Evolutionary conservation across 2,329 filamentous ascomycete genomes (phyloP).

Genomic region (Ophiognomonia clavigignenti-juglandacearum): DNA sequence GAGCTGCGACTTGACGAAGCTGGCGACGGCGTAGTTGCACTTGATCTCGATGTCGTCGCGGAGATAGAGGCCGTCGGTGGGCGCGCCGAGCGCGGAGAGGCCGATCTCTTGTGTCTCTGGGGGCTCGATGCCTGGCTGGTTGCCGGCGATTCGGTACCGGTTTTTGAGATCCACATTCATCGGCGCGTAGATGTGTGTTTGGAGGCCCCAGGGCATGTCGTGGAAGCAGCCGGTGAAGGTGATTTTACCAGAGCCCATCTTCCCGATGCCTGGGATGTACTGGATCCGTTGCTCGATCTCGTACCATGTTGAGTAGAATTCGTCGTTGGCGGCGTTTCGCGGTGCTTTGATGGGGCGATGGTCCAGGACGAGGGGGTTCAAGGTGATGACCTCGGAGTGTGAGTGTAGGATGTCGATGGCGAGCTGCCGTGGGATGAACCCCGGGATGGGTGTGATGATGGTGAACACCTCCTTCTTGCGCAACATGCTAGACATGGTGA

Average conservation of each 20-base stretch:
- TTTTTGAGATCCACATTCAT: slow-evolving; percentile 63
- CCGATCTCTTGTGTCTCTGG: slow-evolving; percentile 60
- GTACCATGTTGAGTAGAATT: slow-evolving; percentile 71
- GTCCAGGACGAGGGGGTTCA: slow-evolving; percentile 63
- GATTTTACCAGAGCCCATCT: slow-evolving; percentile 60
- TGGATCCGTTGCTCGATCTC: slow-evolving; percentile 67
- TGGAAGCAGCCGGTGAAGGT: slow-evolving; percentile 69
- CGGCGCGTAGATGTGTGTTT: slow-evolving; percentile 67
- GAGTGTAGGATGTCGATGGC: slow-evolving; percentile 69
- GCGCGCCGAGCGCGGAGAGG: slow-evolving; percentile 51
- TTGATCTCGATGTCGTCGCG: slow-evolving; percentile 67
- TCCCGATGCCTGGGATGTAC: slow-evolving; percentile 61
- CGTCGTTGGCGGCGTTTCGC: slow-evolving; percentile 62
- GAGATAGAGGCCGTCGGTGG: slow-evolving; percentile 61
- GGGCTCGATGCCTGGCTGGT: slow-evolving; percentile 61
- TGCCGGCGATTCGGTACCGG: slow-evolving; percentile 64
- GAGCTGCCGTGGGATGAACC: slow-evolving; percentile 65
- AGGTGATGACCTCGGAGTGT: slow-evolving; percentile 65
- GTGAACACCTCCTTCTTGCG: slow-evolving; percentile 63
- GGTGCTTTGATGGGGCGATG: slow-evolving; percentile 62
- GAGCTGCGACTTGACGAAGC: slow-evolving; percentile 62
- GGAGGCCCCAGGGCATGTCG: slow-evolving; percentile 66
- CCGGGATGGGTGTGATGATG: slow-evolving; percentile 64
- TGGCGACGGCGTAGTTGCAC: slow-evolving; percentile 61
- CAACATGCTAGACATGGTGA: slow-evolving; percentile 35